These are phyloP conservation scores for Boletus reticulatus DNA, from an alignment of 768 basidiomycete species.

Conservation along the genomic window DNA sequence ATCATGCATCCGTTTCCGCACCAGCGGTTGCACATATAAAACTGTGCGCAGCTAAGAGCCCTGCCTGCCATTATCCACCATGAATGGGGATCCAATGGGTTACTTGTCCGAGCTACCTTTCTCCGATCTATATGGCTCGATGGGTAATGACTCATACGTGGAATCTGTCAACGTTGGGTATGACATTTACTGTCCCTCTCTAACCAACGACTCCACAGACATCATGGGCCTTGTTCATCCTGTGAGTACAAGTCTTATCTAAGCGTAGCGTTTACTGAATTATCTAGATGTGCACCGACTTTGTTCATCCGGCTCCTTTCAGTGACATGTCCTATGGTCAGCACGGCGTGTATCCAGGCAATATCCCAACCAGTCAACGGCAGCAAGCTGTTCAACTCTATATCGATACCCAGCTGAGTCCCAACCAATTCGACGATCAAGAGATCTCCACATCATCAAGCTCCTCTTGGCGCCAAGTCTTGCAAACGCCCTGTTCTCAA, in stretches of 20 bases:
- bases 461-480: neutral
- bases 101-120: slow-evolving; percentile 6
- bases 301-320: neutral
- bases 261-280: neutral
- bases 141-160: neutral
- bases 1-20: neutral
- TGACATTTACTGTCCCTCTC: neutral
- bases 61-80: slow-evolving; percentile 7
- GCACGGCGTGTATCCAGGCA: neutral
- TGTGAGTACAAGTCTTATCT: slow-evolving; percentile 12
- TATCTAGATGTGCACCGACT: slow-evolving; percentile 1
- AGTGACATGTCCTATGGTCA: neutral
- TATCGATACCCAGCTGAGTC: slow-evolving; percentile 18
- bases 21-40: slow-evolving; percentile 13
- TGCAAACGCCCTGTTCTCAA: slow-evolving; percentile 12
- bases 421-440: slow-evolving; percentile 4
- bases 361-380: neutral
- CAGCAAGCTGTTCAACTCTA: slow-evolving; percentile 12
- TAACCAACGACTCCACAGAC: neutral
- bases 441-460: slow-evolving; percentile 18
- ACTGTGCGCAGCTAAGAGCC: neutral
- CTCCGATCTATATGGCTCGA: neutral
- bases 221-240: neutral
- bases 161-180: neutral
- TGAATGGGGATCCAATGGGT: slow-evolving; percentile 4